phyloP scores from a whole-genome alignment of 345 rosid genomes.

The Cardiospermum halicacabum region DNA sequence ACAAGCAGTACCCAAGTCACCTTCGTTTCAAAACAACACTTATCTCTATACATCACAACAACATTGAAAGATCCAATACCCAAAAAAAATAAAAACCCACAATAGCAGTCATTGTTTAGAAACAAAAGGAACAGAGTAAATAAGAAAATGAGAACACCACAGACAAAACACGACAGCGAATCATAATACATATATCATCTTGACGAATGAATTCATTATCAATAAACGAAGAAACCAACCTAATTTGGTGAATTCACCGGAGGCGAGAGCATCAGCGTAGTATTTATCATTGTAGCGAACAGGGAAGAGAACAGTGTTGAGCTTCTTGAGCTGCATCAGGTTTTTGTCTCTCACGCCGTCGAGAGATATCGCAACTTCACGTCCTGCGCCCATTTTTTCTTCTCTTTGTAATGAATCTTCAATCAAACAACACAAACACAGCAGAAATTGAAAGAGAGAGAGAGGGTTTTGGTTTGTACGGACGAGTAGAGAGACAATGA shows the following conservation, averaged over 20 bases:
- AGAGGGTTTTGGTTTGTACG: background rate
- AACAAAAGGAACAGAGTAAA: background rate
- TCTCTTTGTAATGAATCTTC: background rate
- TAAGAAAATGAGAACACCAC: background rate
- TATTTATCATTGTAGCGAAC: constrained; percentile 94
- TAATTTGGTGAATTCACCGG: constrained; percentile 89
- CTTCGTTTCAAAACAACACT: background rate
- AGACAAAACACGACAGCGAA: background rate
- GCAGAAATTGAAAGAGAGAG: constrained; percentile 11
- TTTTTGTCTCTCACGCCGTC: constrained; percentile 97
- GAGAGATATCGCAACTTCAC: constrained; percentile 68
- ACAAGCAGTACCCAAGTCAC: background rate
- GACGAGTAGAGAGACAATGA: background rate
- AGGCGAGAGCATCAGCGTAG: constrained; percentile 76
- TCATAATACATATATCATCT: background rate
- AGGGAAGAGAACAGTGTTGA: constrained; percentile 85
- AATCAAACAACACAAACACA: background rate
- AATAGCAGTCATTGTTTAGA: background rate
- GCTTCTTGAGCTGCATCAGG: constrained; percentile 95
- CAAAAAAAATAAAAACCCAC: background rate
- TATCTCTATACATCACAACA: background rate
- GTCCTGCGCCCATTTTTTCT: constrained; percentile 62
- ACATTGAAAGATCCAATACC: background rate
- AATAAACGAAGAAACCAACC: constrained; percentile 51
- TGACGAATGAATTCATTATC: background rate